phyloP scores from a whole-genome alignment of 2,329 filamentous ascomycete species.

The Rasamsonia emersonii region DNA sequence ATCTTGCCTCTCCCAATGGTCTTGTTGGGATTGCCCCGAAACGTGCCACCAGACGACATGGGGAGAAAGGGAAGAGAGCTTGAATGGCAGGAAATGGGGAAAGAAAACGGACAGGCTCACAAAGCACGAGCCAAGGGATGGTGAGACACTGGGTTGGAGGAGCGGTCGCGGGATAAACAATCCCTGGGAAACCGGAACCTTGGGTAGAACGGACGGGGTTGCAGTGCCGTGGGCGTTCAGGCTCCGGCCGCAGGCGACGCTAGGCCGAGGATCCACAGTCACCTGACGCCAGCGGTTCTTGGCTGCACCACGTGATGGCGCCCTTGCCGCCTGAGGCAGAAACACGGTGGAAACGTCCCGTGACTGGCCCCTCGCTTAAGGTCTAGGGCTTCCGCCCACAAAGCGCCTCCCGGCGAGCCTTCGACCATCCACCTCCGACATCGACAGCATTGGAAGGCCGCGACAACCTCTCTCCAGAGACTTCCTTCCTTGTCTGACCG shows the following conservation, averaged over 20 bases:
- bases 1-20: conserved; percentile 47
- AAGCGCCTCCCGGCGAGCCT: conserved; percentile 26
- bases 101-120: conserved; percentile 2
- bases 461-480: conserved; percentile 14
- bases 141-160: conserved; percentile 2
- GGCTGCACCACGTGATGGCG: too few species aligned
- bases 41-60: conserved; percentile 53
- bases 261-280: neutral
- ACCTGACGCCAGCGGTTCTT: conserved; percentile 1
- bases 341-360: conserved; percentile 12
- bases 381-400: conserved; percentile 31
- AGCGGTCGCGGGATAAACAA: conserved; percentile 9
- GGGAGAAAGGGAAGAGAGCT: conserved; percentile 16
- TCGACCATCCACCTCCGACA: conserved; percentile 32
- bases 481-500: conserved; percentile 21
- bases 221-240: conserved; percentile 1
- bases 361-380: conserved; percentile 29
- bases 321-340: conserved; percentile 11
- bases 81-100: conserved; percentile 2
- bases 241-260: neutral
- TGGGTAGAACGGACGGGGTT: conserved; percentile 8
- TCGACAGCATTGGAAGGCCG: conserved; percentile 25
- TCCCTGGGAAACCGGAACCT: conserved; percentile 7
- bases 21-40: conserved; percentile 48
- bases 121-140: conserved; percentile 1